Evolutionary conservation across 495 filamentous ascomycete species (phyloP), one percentile per base, ranked within the genome.

Genomic region (Astrothelium macrocarpum): DNA sequence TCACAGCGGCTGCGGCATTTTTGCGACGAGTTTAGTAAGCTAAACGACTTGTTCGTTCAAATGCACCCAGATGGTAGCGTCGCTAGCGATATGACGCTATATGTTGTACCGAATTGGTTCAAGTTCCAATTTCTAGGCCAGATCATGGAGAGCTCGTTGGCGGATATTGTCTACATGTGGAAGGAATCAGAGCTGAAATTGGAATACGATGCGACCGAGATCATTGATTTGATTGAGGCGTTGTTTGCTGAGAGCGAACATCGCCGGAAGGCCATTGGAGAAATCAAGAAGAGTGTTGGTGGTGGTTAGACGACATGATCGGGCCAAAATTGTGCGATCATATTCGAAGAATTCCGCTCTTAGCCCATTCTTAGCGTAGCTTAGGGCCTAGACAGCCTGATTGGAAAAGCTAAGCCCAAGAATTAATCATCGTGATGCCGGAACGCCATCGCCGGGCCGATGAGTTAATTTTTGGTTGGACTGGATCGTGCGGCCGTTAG

Each of bases 91-190:
- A 72, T 89, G 42, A 91, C 90, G 26, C 83, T 85, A 12, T 80
- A 95, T 32, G 97, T 96, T 69, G 87, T 89, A 32, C 76, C 81
- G 0, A 85, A 82, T 65, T 99, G 94, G 95, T 78, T 96, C 62
- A 87, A 90, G 62, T 90, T 99, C 69, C 88, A 94, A 69, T 96
- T 90, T 70, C 76, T 99, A 23, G 80, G 85, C 60, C 90, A 95
- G 71, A 90, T 99, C 59, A 75, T 99, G 59, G 91, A 97, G 74
- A 91, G 89, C 68, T 90, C 88, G 61, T 78, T 97, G 49, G 87
- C 84, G 60, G 93, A 99, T 67, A 93, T 99, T 66, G 85, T 85
- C 71, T 96, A 83, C 70, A 74, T 96, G 59, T 97, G 91, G 90
- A 78, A 84, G 53, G 91, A 97, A 69, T 89, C 89, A 56, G 89